Conservation (phyloP, 805 yeast genomes). For the Clavispora fructus region DNA sequence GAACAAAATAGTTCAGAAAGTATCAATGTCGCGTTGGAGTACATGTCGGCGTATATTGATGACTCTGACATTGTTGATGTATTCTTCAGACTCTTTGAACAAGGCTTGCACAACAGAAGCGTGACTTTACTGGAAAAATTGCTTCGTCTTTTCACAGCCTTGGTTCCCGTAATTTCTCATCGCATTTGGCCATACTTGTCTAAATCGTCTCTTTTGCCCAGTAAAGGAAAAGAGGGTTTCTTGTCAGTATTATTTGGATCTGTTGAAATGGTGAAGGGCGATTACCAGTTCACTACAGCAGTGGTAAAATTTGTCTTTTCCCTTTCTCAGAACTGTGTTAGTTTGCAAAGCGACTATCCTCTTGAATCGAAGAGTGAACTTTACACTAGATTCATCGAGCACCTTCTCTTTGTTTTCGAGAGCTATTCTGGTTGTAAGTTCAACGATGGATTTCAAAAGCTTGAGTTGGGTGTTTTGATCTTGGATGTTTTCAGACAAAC, state of each 20-base stretch:
- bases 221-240: conserved; percentile 57
- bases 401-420: conserved; percentile 67
- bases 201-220: conserved; percentile 60
- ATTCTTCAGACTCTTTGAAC: conserved; percentile 62
- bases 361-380: conserved; percentile 44
- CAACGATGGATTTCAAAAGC: conserved; percentile 48
- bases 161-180: conserved; percentile 47
- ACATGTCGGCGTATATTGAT: conserved; percentile 44
- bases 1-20: conserved; percentile 29
- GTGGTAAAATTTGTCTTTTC: conserved; percentile 51
- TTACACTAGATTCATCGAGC: conserved; percentile 48
- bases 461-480: conserved; percentile 53
- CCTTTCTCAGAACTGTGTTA: conserved; percentile 48
- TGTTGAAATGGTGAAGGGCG: conserved; percentile 65
- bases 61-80: conserved; percentile 60
- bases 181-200: conserved; percentile 78
- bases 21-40: conserved; percentile 26
- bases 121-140: conserved; percentile 41
- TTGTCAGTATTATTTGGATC: conserved; percentile 61
- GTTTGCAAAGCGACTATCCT: conserved; percentile 29
- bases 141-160: conserved; percentile 45
- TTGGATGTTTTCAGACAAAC: conserved; percentile 52
- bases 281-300: conserved; percentile 58
- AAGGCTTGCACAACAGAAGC: conserved; percentile 54
- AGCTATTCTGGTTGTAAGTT: conserved; percentile 70